These are phyloP conservation scores for Cynara cardunculus DNA, from an alignment of 129 eudicot species.

Conservation along the genomic window DNA sequence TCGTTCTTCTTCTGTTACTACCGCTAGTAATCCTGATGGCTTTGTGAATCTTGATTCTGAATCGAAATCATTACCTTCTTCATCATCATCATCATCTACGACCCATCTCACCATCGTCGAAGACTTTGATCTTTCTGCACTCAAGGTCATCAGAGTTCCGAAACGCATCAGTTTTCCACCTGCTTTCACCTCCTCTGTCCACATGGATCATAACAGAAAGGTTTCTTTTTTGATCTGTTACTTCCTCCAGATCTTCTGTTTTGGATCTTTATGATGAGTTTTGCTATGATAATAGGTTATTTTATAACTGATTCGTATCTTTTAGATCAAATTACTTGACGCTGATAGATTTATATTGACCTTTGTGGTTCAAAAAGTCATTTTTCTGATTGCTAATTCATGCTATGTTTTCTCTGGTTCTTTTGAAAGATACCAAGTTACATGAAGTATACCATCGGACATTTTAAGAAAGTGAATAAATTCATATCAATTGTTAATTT, in stretches of 20 bases:
- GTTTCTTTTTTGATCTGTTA: slow-evolving; percentile 11
- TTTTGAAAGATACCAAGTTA: neutral
- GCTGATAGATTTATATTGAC: neutral
- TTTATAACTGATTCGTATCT: neutral
- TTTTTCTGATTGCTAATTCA: neutral
- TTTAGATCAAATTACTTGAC: neutral
- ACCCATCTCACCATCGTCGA: slow-evolving; percentile 15
- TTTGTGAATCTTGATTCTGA: slow-evolving; percentile 10
- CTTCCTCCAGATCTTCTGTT: neutral
- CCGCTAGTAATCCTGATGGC: slow-evolving; percentile 2
- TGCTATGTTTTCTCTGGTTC: too few relatives aligned
- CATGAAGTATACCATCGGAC: too few relatives aligned
- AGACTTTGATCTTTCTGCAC: slow-evolving; percentile 71
- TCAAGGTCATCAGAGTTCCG: slow-evolving; percentile 67
- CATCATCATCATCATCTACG: slow-evolving; percentile 1
- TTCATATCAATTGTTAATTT: neutral
- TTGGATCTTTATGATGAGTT: neutral
- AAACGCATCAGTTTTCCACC: slow-evolving; percentile 38
- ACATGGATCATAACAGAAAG: slow-evolving; percentile 72
- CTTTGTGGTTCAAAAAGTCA: neutral
- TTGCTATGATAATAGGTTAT: neutral
- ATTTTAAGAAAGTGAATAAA: neutral
- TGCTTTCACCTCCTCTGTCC: slow-evolving; percentile 20
- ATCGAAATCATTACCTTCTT: slow-evolving; percentile 14
- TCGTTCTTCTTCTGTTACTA: slow-evolving; percentile 31